Evolutionary conservation across 306 rosid genomes (phyloP), one percentile per base, ranked within the genome.

Genomic region (Prunus mongolica): DNA sequence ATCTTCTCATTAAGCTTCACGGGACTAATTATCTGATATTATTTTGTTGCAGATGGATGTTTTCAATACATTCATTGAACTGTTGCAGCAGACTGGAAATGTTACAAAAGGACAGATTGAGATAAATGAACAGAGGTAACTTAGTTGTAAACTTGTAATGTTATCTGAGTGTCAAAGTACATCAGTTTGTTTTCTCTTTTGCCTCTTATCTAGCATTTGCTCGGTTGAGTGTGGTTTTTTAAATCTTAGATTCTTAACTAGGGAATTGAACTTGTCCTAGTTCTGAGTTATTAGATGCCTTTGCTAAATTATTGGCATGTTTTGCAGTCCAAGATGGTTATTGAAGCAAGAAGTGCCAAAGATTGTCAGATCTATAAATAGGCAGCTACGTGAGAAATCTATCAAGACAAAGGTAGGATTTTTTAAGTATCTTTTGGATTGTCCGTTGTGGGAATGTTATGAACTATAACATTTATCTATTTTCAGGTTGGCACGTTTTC

Each of bases 331-430:
- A 68, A 87, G 96, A 76, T 96, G 99, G 99, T 85, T 96, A 78
- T 84, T 96, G 90, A 96, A 96, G 79, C 99, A 91, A 82, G 99
- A 96, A 85, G 93, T 96, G 66, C 89, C 98, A 22, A 96, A 89
- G 87, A 89, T 92, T 52, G 91, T 93, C 68, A 91, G 88, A 80
- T 91, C 99, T 74, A 86, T 93, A 66, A 96, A 96, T 66, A 92
- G 98, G 86, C 99, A 88, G 87, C 83, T 96, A 65, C 99, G 99
- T 22, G 99, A 92, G 81, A 96, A 96, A 88, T 96, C 99, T 75
- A 87, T 96, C 82, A 96, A 96, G 90, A 96, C 99, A 49, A 96
- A 96, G 98, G 99, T 93, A 85, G 55, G n/a, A 63, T 45, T 68
- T 71, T 22, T 16, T 57, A 45, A 63, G 60, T 77, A 27, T 12